Base-by-base conservation (phyloP, 2,329 filamentous ascomycete species). In the Hypoxylon sp. region DNA sequence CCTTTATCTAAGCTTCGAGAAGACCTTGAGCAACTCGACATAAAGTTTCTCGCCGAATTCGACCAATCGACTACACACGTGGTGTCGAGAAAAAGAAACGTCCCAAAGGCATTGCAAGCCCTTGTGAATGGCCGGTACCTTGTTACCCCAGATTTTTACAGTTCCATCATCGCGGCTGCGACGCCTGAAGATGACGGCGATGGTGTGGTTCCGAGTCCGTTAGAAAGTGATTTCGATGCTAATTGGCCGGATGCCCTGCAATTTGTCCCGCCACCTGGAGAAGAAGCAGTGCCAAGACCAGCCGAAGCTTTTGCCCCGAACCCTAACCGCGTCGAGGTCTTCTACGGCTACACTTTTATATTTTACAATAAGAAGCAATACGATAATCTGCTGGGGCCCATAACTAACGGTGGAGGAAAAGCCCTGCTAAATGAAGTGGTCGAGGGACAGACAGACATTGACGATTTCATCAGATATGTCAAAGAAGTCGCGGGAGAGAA, bases 71-170 rank as follows among this genome's bases (percentile, higher is more conserved):
- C 95, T 0, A 97, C 95, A 0, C 94, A 98, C 79, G 91, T 97
- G 10, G 89, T 98, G 34, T 90, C 93, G 6, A 92, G 90, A 78
- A 98, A 97, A 80, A 87, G 96, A 51, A 99, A 98, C 78, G 95
- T 93, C 0, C 87, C 94, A 0, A 94, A 93, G 71, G 93, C 93
- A 0, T 84, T 99, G 2, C 93, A 97, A 76, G 95, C 93, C 1
- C 83, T 99, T 9, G 90, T 98, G 38, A 92, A 94, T 74, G 93
- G 88, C 13, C 91, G 87, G 78, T 88, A 90, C 72, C 90, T 98
- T 45, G 93, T 98, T 10, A 88, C 88, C 2, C 84, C 87, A 60
- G 85, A 86, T 0, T 98, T 92, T 72, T 83, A 97, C 13, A 89
- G 94, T 68, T 91, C 91, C 0, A 81, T 98, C 0, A 83, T 89